Conservation (phyloP, 768 basidiomycete genomes). For the Chlorophyllum brunneum region DNA sequence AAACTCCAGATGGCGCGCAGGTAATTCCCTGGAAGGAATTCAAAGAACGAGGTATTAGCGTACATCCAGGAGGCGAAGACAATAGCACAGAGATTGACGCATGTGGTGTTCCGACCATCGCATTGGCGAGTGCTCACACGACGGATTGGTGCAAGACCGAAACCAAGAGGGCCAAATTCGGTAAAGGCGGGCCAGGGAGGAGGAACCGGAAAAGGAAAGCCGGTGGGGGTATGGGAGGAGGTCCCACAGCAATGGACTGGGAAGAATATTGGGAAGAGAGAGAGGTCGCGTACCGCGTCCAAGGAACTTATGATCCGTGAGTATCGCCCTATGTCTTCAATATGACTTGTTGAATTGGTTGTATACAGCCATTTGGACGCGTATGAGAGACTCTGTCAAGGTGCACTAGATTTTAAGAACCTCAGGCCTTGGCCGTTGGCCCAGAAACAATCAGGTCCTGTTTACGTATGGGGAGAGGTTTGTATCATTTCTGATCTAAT, state of each 20-base stretch:
- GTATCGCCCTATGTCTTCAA: conserved; percentile 18
- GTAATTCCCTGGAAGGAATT: conserved; percentile 44
- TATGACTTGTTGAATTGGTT: conserved; percentile 7
- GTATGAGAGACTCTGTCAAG: conserved; percentile 50
- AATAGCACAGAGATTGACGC: conserved; percentile 60
- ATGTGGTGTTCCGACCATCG: conserved; percentile 62
- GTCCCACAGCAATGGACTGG: conserved; percentile 38
- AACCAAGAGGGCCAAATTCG: conserved; percentile 37
- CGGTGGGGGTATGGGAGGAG: conserved; percentile 9
- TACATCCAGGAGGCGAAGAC: conserved; percentile 34
- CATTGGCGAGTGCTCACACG: conserved; percentile 45
- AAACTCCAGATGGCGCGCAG: conserved; percentile 31
- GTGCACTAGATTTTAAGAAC: conserved; percentile 51
- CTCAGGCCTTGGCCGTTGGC: conserved; percentile 36
- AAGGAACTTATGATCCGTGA: conserved; percentile 46
- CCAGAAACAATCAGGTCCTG: conserved; percentile 31
- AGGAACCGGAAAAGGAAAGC: conserved; percentile 18
- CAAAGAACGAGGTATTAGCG: conserved; percentile 32
- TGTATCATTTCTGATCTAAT: conserved; percentile 6
- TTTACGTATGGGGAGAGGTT: conserved; percentile 65
- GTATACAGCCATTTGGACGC: conserved; percentile 32
- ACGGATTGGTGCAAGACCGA: conserved; percentile 56
- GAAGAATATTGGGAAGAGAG: conserved; percentile 70
- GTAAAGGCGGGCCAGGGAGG: conserved; percentile 9
- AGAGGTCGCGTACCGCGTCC: conserved; percentile 41